Evolutionary conservation across 345 rosid species (phyloP).

Genomic region (Ailanthus altissimus): DNA sequence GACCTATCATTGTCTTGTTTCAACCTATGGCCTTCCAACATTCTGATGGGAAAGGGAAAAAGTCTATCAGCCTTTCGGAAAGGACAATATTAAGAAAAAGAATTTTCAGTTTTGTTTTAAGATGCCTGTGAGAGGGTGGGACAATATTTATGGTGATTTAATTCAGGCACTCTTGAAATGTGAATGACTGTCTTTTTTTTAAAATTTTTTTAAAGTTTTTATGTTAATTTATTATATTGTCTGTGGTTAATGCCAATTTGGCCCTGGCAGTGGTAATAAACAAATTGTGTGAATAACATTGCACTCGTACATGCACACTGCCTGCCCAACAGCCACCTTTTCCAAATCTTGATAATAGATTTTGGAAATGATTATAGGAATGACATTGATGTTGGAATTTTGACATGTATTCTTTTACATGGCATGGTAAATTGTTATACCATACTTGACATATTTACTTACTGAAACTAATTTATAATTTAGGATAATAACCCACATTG

Average conservation of each 20-base stretch:
- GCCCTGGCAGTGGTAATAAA: background rate
- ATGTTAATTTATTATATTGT: slow-evolving; percentile 11
- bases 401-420: background rate
- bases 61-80: background rate
- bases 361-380: background rate
- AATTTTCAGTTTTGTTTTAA: background rate
- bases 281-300: background rate
- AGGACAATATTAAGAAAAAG: background rate
- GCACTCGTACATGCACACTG: too few species aligned
- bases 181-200: background rate
- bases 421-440: background rate
- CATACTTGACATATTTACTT: background rate
- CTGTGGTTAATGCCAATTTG: background rate
- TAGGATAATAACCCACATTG: background rate
- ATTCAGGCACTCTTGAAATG: background rate
- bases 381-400: background rate
- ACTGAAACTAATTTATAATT: background rate
- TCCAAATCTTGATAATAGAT: background rate
- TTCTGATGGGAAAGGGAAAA: background rate
- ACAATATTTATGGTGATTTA: background rate
- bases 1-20: background rate
- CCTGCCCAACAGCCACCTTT: background rate
- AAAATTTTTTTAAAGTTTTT: too few species aligned
- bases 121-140: background rate
- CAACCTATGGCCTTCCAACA: background rate